Evolutionary conservation across 257 asterid species (phyloP).

Genomic region (Fraxinus cuspidata): DNA sequence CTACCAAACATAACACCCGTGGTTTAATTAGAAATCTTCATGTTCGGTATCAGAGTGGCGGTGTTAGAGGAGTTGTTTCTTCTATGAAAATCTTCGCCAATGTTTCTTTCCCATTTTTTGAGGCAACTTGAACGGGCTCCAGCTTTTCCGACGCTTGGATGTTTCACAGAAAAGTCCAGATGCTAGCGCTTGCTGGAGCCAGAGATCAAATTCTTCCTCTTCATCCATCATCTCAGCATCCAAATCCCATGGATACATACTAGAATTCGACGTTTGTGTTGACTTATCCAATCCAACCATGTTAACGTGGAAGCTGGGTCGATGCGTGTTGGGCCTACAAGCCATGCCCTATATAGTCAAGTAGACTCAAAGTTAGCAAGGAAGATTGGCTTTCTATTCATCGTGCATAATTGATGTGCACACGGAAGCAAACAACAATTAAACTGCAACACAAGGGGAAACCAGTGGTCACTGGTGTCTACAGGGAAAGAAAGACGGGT

Average conservation of each 20-base stretch:
- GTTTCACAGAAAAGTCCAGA: slow-evolving; percentile 91
- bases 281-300: slow-evolving; percentile 94
- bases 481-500: background rate
- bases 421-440: background rate
- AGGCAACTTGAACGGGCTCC: slow-evolving; percentile 97
- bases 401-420: background rate
- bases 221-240: slow-evolving; percentile 96
- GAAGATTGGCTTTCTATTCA: background rate
- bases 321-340: slow-evolving; percentile 94
- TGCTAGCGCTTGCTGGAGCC: slow-evolving; percentile 98
- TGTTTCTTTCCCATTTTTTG: slow-evolving; percentile 77
- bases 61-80: background rate
- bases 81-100: slow-evolving; percentile 83
- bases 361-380: background rate
- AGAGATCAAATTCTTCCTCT: slow-evolving; percentile 90
- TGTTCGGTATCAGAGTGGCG: background rate
- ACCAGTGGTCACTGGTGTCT: background rate
- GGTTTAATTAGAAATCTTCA: slow-evolving; percentile 23
- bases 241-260: slow-evolving; percentile 88
- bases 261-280: slow-evolving; percentile 73
- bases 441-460: background rate
- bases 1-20: background rate
- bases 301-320: slow-evolving; percentile 98
- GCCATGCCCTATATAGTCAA: slow-evolving; percentile 74
- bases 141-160: slow-evolving; percentile 88